These are phyloP conservation scores for Macrocybe gigantea DNA, from an alignment of 768 basidiomycete genomes.

Conservation along the genomic window DNA sequence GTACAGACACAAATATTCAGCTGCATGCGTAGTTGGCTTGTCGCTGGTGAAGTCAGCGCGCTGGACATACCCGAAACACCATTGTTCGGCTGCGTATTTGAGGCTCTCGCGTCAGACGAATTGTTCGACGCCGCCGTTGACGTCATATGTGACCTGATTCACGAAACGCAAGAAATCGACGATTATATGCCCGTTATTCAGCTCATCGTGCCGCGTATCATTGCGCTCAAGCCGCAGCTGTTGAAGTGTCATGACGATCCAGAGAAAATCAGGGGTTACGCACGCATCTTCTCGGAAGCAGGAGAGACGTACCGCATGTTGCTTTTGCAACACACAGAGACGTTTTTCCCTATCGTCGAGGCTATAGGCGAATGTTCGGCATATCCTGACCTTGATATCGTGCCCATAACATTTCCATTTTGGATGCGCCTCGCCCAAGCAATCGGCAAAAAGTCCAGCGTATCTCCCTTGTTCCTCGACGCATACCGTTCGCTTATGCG, in stretches of 20 bases:
- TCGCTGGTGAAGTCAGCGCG: constrained; percentile 76
- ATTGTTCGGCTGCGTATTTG: constrained; percentile 77
- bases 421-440: constrained; percentile 96
- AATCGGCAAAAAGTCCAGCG: constrained; percentile 68
- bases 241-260: constrained; percentile 63
- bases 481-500: constrained; percentile 81
- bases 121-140: constrained; percentile 95
- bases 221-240: constrained; percentile 63
- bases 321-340: constrained; percentile 82
- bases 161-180: constrained; percentile 96
- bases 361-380: constrained; percentile 92
- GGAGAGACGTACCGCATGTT: constrained; percentile 93
- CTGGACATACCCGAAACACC: constrained; percentile 64
- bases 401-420: constrained; percentile 96
- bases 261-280: constrained; percentile 84
- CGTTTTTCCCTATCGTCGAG: constrained; percentile 92
- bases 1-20: constrained; percentile 82
- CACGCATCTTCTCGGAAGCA: constrained; percentile 93
- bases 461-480: constrained; percentile 72
- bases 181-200: constrained; percentile 90
- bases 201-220: constrained; percentile 80
- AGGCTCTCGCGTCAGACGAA: constrained; percentile 74
- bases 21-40: constrained; percentile 83
- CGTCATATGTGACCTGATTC: constrained; percentile 89
- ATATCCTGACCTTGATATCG: constrained; percentile 91